Evolutionary conservation across 768 basidiomycete genomes (phyloP).

Genomic region (Obba rivulosa): DNA sequence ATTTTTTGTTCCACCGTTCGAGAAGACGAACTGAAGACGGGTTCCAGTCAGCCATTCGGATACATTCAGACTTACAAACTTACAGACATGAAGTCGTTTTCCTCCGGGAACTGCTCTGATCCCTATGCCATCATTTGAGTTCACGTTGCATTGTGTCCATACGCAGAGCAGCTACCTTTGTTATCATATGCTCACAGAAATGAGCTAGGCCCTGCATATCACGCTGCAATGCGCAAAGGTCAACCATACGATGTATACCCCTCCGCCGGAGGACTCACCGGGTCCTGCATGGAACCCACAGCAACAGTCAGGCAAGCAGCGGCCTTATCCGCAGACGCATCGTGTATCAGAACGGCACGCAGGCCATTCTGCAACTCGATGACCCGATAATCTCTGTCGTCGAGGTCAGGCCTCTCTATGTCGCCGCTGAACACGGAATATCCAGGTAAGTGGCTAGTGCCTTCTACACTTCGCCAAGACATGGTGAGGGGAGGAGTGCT

Average conservation of each 20-base stretch:
- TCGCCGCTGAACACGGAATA: constrained; percentile 22
- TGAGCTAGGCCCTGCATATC: constrained; percentile 38
- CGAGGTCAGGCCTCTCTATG: constrained; percentile 30
- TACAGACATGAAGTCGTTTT: constrained; percentile 42
- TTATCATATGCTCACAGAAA: constrained; percentile 48
- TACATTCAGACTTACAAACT: background rate
- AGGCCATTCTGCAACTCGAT: constrained; percentile 45
- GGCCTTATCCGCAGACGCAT: constrained; percentile 44
- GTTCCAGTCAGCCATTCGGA: background rate
- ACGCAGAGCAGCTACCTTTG: constrained; percentile 27
- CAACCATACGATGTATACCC: background rate
- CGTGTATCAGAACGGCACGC: constrained; percentile 43
- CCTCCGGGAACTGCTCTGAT: constrained; percentile 32
- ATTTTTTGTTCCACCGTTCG: constrained; percentile 45
- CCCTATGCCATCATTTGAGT: constrained; percentile 12
- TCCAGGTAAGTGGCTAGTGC: constrained; percentile 6
- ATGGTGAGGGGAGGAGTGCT: no score
- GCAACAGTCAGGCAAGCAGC: constrained; percentile 46
- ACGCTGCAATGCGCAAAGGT: constrained; percentile 14
- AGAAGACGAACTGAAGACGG: constrained; percentile 19
- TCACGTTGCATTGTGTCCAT: background rate
- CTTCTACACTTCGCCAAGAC: background rate
- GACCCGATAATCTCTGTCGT: constrained; percentile 36
- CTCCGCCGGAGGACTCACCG: constrained; percentile 21
- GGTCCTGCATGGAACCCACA: constrained; percentile 47